Conservation (phyloP, 139 green algal species). For the Gonium pectorale region DNA sequence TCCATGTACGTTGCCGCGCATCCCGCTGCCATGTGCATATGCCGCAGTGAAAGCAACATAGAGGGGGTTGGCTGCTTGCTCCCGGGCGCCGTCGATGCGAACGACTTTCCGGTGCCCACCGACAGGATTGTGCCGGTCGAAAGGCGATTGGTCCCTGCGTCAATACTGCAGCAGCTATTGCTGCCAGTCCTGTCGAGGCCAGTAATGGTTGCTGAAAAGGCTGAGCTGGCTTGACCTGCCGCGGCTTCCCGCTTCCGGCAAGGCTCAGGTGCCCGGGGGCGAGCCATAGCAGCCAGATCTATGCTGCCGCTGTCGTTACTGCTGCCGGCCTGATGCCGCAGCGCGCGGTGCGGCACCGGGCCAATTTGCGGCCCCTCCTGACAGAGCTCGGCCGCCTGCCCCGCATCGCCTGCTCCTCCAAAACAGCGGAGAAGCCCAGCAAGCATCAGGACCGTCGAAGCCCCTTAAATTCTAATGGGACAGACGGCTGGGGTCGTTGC, state of each 20-base stretch:
- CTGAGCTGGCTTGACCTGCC: background rate
- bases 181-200: background rate
- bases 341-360: background rate
- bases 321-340: background rate
- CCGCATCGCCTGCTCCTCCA: background rate
- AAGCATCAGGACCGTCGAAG: background rate
- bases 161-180: constrained; percentile 9
- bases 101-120: background rate
- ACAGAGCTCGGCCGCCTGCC: background rate
- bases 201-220: background rate
- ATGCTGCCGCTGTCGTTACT: background rate
- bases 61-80: background rate
- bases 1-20: background rate
- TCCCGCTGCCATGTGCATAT: constrained; percentile 22
- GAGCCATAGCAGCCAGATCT: background rate
- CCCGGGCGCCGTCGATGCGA: background rate
- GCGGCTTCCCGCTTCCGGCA: background rate
- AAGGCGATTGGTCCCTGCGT: too few relatives aligned
- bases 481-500: too few relatives aligned
- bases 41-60: background rate
- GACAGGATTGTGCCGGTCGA: too few relatives aligned
- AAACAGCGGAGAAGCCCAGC: background rate
- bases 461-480: too few relatives aligned
- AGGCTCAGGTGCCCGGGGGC: too few relatives aligned
- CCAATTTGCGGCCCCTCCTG: background rate